phyloP scores from a whole-genome alignment of 768 basidiomycete genomes.

The Hericium rajendrae region DNA sequence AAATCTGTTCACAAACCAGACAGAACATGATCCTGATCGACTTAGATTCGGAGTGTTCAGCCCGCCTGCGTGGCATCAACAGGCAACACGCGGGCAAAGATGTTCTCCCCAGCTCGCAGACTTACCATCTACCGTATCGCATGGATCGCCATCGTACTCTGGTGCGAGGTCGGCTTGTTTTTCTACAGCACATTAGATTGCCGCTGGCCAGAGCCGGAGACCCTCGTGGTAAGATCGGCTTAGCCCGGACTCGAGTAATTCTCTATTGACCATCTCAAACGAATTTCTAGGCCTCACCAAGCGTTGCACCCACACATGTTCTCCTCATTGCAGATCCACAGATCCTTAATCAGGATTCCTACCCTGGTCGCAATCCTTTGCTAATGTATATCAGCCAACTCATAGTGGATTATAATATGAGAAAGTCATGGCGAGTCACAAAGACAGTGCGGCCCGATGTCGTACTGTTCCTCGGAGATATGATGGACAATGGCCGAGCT shows the following conservation, averaged over 20 bases:
- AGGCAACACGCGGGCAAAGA: too few relatives aligned
- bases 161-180: neutral
- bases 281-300: neutral
- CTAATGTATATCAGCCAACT: constrained; percentile 51
- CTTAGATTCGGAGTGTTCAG: too few relatives aligned
- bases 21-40: too few relatives aligned
- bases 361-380: constrained; percentile 47
- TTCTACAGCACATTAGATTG: constrained; percentile 34
- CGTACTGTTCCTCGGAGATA: constrained; percentile 81
- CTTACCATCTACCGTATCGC: neutral
- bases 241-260: neutral
- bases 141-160: constrained; percentile 1
- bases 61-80: neutral
- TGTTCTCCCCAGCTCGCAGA: neutral
- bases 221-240: neutral
- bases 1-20: too few relatives aligned
- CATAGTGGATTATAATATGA: constrained; percentile 72
- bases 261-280: neutral
- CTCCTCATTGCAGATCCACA: constrained; percentile 88
- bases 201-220: constrained; percentile 45
- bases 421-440: constrained; percentile 75
- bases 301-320: constrained; percentile 31
- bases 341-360: constrained; percentile 67
- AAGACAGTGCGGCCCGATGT: constrained; percentile 52
- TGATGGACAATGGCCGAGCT: constrained; percentile 80